phyloP scores from a whole-genome alignment of 2,329 filamentous ascomycete species.

The Penicillium digitatum region DNA sequence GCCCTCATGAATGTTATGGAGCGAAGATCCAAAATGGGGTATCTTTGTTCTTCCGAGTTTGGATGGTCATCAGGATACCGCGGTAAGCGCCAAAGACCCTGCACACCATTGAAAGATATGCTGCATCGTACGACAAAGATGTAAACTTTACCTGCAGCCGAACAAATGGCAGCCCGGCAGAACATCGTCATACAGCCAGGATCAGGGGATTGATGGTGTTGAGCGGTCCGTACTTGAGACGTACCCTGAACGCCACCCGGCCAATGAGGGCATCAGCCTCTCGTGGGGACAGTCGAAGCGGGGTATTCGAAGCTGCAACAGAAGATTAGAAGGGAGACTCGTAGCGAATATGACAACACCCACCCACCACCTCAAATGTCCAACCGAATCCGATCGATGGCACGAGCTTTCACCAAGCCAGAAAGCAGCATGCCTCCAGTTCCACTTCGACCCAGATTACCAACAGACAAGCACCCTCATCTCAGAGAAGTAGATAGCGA shows the following conservation, averaged over 20 bases:
- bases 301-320: constrained; percentile 10
- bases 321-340: constrained; percentile 4
- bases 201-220: constrained; percentile 55
- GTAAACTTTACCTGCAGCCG: constrained; percentile 37
- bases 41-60: constrained; percentile 5
- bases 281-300: too few relatives aligned
- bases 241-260: constrained; percentile 11
- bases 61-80: constrained; percentile 1
- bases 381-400: constrained; percentile 6
- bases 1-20: not conserved
- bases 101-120: constrained; percentile 22
- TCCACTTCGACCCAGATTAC: not conserved
- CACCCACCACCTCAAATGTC: constrained; percentile 35
- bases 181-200: constrained; percentile 48
- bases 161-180: constrained; percentile 54
- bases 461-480: constrained; percentile 4
- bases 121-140: constrained; percentile 45
- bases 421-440: constrained; percentile 9
- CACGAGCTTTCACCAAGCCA: constrained; percentile 2
- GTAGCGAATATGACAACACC: constrained; percentile 16
- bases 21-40: constrained; percentile 2
- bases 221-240: constrained; percentile 49
- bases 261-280: constrained; percentile 10
- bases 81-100: constrained; percentile 10
- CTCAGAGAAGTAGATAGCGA: constrained; percentile 43